These are phyloP conservation scores for Orobanche coerulescens DNA, from an alignment of 257 asterid genomes.

Conservation along the genomic window DNA sequence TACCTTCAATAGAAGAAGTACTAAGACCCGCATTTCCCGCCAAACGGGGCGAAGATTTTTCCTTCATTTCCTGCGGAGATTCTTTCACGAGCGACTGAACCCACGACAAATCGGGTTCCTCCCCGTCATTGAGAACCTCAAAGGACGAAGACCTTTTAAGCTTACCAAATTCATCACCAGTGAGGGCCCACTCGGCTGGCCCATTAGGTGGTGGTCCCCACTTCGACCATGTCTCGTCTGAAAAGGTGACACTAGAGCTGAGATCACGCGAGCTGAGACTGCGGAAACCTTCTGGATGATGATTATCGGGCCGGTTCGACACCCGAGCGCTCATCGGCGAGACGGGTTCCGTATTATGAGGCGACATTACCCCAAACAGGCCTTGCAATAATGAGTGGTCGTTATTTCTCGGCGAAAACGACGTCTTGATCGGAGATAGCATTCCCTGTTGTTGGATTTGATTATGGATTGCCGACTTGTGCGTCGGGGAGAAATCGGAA, in stretches of 20 bases:
- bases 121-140: conserved; percentile 46
- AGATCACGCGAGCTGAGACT: conserved; percentile 77
- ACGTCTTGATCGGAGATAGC: conserved; percentile 58
- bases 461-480: conserved; percentile 45
- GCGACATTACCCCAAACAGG: conserved; percentile 60
- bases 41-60: conserved; percentile 27
- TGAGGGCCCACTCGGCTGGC: conserved; percentile 50
- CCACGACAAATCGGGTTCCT: conserved; percentile 90
- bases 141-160: conserved; percentile 57
- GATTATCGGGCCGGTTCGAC: conserved; percentile 51
- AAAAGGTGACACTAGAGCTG: conserved; percentile 42
- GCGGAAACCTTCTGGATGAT: conserved; percentile 54
- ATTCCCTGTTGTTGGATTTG: conserved; percentile 69
- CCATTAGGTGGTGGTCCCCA: conserved; percentile 54
- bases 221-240: conserved; percentile 44
- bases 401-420: conserved; percentile 43
- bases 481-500: conserved; percentile 60
- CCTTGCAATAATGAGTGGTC: conserved; percentile 54
- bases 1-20: conserved; percentile 30
- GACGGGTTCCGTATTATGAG: conserved; percentile 54
- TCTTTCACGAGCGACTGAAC: conserved; percentile 81
- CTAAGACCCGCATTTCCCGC: conserved; percentile 25
- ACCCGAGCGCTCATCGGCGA: conserved; percentile 69
- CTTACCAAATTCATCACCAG: conserved; percentile 35
- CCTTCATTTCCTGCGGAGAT: conserved; percentile 54